These are phyloP conservation scores for Spinellus fusiger DNA, from an alignment of 192 early-diverging fungal genomes.

Conservation along the genomic window DNA sequence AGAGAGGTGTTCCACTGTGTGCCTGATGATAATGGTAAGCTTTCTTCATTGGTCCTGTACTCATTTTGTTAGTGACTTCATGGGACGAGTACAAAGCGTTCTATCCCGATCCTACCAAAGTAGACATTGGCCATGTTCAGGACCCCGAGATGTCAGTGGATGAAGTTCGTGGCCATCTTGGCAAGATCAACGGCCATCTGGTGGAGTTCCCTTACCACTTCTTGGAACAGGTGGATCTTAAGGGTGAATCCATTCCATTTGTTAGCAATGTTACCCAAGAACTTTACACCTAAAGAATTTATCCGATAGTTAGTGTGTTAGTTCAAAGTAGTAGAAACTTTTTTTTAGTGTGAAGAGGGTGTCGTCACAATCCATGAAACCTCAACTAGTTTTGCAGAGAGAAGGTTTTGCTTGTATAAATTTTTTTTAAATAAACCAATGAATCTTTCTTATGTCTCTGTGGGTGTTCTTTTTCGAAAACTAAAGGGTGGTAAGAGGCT, in stretches of 20 bases:
- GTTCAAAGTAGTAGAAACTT: too few relatives aligned
- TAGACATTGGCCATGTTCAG: slow-evolving; percentile 42
- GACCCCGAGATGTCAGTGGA: slow-evolving; percentile 40
- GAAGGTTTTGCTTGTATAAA: too few relatives aligned
- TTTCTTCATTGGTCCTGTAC: slow-evolving; percentile 9
- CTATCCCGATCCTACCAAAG: slow-evolving; percentile 36
- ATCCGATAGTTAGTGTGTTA: too few relatives aligned
- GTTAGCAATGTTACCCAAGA: slow-evolving; percentile 22
- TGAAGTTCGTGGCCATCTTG: slow-evolving; percentile 29
- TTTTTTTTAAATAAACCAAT: too few relatives aligned
- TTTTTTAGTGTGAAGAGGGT: too few relatives aligned
- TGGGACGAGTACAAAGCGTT: slow-evolving; percentile 50
- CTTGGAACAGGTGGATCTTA: slow-evolving; percentile 41
- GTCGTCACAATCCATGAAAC: too few relatives aligned
- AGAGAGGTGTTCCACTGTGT: slow-evolving; percentile 81
- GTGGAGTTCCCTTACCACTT: slow-evolving; percentile 49
- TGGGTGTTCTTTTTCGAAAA: too few relatives aligned
- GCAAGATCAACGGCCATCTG: slow-evolving; percentile 46
- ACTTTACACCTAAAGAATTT: slow-evolving; percentile 34
- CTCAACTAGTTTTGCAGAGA: too few relatives aligned
- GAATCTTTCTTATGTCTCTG: too few relatives aligned
- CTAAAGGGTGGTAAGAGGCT: too few relatives aligned
- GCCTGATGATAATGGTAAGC: slow-evolving; percentile 65
- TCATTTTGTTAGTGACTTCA: slow-evolving; percentile 23
- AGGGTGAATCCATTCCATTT: slow-evolving; percentile 31